A percentile compares a stretch with the other conserved stretches of the same genome.
Evolutionary conservation across 305 asterid genomes (phyloP).

Genomic region (Caryopteris hybrid): DNA sequence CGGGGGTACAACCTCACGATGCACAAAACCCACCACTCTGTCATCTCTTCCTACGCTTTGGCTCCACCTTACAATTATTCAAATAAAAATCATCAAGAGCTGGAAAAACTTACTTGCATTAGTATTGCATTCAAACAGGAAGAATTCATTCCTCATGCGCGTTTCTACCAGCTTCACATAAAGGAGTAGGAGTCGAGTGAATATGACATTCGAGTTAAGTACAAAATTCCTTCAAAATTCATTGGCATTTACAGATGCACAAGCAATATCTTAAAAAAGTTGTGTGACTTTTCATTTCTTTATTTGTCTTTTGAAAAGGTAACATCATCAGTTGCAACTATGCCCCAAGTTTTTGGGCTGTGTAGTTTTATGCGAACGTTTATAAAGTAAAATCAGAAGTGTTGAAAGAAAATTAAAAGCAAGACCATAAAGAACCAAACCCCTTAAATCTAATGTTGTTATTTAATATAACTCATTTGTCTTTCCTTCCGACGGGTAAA

Average conservation of each 20-base stretch:
- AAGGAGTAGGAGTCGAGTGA: too few species aligned
- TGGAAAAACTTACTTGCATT: neutral
- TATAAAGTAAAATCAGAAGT: neutral
- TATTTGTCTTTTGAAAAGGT: too few species aligned
- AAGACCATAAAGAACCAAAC: neutral
- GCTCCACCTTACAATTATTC: constrained; percentile 49
- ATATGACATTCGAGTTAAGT: too few species aligned
- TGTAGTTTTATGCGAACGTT: too few species aligned
- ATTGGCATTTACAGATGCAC: too few species aligned
- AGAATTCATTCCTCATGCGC: neutral
- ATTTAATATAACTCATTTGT: neutral
- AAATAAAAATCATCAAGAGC: constrained; percentile 3
- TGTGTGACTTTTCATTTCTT: too few species aligned
- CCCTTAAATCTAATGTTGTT: neutral
- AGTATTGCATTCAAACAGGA: constrained; percentile 6
- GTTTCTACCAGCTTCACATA: too few species aligned
- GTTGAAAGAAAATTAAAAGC: neutral
- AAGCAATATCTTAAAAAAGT: too few species aligned
- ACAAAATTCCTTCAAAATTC: too few species aligned
- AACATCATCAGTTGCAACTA: too few species aligned
- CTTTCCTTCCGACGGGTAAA: neutral
- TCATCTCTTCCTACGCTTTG: constrained; percentile 83
- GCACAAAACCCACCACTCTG: constrained; percentile 20
- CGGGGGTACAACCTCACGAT: constrained; percentile 27
- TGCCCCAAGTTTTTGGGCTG: too few species aligned